Conservation (phyloP, 2,329 filamentous ascomycete species). For the Claviceps africana region DNA sequence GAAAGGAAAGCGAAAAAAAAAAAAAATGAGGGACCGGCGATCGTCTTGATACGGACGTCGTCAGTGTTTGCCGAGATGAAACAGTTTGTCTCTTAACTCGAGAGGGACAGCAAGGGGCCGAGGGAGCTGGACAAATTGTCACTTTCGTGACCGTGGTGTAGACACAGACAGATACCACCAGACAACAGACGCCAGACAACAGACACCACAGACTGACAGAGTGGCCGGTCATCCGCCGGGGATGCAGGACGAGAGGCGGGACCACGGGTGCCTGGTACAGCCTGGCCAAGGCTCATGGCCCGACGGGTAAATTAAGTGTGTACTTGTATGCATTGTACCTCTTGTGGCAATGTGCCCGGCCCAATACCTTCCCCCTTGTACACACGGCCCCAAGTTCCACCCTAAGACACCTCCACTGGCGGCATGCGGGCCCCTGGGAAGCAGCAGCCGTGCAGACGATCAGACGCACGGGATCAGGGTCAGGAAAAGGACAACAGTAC, state of each 20-base stretch:
- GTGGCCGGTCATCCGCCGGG: not conserved
- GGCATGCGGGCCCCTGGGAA: not conserved
- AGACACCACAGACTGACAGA: not conserved
- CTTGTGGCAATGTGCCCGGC: not conserved
- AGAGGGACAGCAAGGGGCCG: not conserved
- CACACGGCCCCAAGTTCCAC: not conserved
- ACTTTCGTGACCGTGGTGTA: not conserved
- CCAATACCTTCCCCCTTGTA: not conserved
- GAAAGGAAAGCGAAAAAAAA: not conserved
- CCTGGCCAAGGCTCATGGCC: not conserved
- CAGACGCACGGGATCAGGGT: too few relatives aligned
- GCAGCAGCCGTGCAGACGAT: too few relatives aligned
- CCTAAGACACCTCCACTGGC: not conserved
- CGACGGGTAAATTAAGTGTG: not conserved
- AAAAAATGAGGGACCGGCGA: not conserved
- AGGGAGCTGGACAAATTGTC: not conserved
- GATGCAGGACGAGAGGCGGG: conserved; percentile 2
- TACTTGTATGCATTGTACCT: not conserved
- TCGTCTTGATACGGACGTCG: not conserved
- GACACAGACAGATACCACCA: not conserved
- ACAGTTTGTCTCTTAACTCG: not conserved
- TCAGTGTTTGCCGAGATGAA: not conserved
- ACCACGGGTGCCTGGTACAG: not conserved
- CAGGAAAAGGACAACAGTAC: too few relatives aligned
- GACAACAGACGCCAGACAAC: too few relatives aligned